A percentile compares a stretch with the other conserved stretches of the same genome.
Evolutionary conservation across 1,139 yeast species (phyloP).

Genomic region (Geotrichum citri-aurantii): DNA sequence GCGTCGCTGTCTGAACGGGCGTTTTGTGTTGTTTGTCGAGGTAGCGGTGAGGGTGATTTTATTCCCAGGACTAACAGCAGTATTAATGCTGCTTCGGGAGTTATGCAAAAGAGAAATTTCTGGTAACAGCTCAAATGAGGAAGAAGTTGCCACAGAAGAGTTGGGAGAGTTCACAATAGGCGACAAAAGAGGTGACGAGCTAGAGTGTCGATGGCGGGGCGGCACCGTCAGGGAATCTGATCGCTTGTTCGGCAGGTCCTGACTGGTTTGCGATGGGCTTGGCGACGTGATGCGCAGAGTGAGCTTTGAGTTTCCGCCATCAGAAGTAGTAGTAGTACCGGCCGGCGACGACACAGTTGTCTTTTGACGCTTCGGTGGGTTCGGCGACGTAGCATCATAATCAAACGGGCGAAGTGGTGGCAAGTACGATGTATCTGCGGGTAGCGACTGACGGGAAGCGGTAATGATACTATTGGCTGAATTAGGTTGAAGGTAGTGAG

Average conservation of each 20-base stretch:
- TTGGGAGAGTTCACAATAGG: conserved; percentile 4
- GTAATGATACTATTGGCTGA: background rate
- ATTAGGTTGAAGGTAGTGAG: background rate
- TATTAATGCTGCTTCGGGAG: conserved; percentile 1
- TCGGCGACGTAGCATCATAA: background rate
- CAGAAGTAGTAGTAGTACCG: background rate
- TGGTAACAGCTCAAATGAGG: conserved; percentile 5
- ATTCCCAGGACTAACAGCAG: background rate
- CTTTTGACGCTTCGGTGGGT: background rate
- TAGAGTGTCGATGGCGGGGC: background rate
- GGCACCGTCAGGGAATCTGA: conserved; percentile 8
- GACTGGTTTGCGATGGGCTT: background rate
- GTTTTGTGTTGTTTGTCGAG: conserved; percentile 18
- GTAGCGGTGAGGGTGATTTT: background rate
- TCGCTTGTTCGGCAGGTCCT: background rate
- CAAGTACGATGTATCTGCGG: background rate
- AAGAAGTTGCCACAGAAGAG: conserved; percentile 4
- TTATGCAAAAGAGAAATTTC: background rate
- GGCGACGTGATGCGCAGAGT: conserved; percentile 1
- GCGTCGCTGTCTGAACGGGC: conserved; percentile 30
- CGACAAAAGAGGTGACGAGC: conserved; percentile 10
- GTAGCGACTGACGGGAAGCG: background rate
- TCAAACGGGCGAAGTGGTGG: background rate
- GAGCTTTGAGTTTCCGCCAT: background rate
- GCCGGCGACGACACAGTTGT: background rate